These are phyloP conservation scores for Musa schizocarpa DNA, from an alignment of 176 grass and related monocot species.

Conservation along the genomic window DNA sequence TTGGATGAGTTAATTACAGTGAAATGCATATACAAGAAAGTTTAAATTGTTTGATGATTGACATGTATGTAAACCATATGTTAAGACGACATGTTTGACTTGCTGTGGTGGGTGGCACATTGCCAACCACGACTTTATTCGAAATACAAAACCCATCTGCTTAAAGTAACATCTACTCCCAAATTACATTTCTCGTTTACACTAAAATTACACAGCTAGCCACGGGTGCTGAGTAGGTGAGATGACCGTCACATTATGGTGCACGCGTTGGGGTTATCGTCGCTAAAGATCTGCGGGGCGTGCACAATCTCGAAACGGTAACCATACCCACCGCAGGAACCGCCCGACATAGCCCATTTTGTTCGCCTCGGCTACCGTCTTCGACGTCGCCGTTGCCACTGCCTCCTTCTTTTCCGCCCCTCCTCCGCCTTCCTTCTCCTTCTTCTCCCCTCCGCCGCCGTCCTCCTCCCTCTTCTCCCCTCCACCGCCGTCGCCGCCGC, in stretches of 20 bases:
- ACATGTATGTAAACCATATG: too few relatives aligned
- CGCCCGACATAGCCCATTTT: conserved; percentile 24
- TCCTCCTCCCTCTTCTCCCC: conserved; percentile 17
- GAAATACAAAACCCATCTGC: too few relatives aligned
- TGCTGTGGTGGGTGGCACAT: too few relatives aligned
- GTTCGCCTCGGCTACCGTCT: conserved; percentile 24
- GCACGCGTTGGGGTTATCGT: conserved; percentile 98
- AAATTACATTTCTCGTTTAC: neutral
- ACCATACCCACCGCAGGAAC: neutral
- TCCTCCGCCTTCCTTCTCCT: conserved; percentile 22
- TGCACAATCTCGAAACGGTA: conserved; percentile 33
- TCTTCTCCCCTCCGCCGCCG: conserved; percentile 17
- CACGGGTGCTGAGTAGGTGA: neutral
- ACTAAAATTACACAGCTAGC: too few relatives aligned
- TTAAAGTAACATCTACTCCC: too few relatives aligned
- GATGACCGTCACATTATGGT: conserved; percentile 47
- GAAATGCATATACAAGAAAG: too few relatives aligned
- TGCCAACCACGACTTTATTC: too few relatives aligned
- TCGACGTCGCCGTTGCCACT: conserved; percentile 21
- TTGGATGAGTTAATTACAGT: too few relatives aligned
- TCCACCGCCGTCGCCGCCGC: neutral
- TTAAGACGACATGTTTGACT: too few relatives aligned
- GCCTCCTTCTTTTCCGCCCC: neutral
- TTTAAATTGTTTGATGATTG: too few relatives aligned
- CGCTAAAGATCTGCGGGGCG: conserved; percentile 87